Percentiles rank a stretch among this genome's conserved stretches.
Evolutionary conservation across 2,329 filamentous ascomycete species (phyloP).

Genomic region (Colletotrichum liriopes): DNA sequence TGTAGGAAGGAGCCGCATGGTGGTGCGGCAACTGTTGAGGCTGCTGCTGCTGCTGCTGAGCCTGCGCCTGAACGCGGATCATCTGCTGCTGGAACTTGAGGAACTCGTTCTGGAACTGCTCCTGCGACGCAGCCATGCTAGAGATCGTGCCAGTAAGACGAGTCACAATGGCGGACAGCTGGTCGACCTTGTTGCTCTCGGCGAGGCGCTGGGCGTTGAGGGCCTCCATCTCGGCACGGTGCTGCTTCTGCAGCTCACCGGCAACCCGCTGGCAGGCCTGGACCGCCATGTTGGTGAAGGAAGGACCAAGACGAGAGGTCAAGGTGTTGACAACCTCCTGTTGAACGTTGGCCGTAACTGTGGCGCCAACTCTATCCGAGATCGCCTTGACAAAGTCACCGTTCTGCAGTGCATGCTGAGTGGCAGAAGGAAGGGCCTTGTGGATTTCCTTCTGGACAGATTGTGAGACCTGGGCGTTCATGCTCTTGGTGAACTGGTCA

Average conservation of each 20-base stretch:
- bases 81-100: conserved; percentile 70
- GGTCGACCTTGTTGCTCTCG: conserved; percentile 78
- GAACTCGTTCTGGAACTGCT: conserved; percentile 77
- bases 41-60: conserved; percentile 39
- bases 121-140: conserved; percentile 78
- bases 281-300: conserved; percentile 75
- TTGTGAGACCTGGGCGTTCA: conserved; percentile 77
- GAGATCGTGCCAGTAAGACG: conserved; percentile 79
- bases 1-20: conserved; percentile 35
- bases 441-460: conserved; percentile 82
- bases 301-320: conserved; percentile 75
- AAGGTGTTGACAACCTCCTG: conserved; percentile 75
- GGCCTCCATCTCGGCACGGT: conserved; percentile 65
- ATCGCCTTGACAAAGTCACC: conserved; percentile 81
- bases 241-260: conserved; percentile 77
- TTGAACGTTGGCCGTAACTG: conserved; percentile 78
- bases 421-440: conserved; percentile 75
- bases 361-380: conserved; percentile 79
- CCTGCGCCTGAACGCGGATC: conserved; percentile 57
- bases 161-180: conserved; percentile 78
- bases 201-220: conserved; percentile 66
- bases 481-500: conserved; percentile 78
- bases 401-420: conserved; percentile 80
- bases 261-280: conserved; percentile 79
- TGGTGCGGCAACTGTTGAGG: conserved; percentile 38